Evolutionary conservation across 768 basidiomycete species (phyloP), one percentile per base, ranked within the genome.

Genomic region (Phylloporus sp.): DNA sequence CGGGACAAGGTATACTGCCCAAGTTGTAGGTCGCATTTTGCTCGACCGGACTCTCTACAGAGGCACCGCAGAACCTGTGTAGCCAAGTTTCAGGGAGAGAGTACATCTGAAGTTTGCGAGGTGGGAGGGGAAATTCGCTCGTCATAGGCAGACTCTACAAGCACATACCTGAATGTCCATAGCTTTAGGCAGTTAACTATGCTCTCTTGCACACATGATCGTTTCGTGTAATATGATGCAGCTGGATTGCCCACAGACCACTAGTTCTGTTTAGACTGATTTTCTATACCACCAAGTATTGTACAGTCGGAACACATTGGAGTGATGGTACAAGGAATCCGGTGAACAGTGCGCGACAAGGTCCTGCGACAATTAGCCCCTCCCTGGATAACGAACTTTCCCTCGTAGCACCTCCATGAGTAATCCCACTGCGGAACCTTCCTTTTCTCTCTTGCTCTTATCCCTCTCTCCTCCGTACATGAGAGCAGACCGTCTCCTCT

Each of bases 401-500:
- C 62, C 69, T 55, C 57, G 62, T 2, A 70, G 53, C 24, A 63
- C 60, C 13, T 65, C 70, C 59, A 67, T 69, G 39, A 71, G 53
- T 20, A 68, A 47, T 26, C 59, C 63, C 15, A 65, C 54, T 24
- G 70, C 65, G 3, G 66, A 67, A 22, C 67, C 56, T 16, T 69
- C 64, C 22, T 52, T 55, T 24, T 61, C 62, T 26, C 57, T 54
- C 47, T 59, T 56, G 29, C 29, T 45, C 41, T 55, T 60, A 2
- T 62, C 59, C 18, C 51, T 66, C 31, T 73, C 67, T 20, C 59
- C 64, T 26, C 77, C 80, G 0, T 86, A 72, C 32, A 86, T 74
- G 4, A 86, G 71, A 18, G 84, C 84, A 55, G 85, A 85, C 53
- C 86, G 73, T 60, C 73, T 77, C 58, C 54, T 64, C 26, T 61